Base-by-base conservation (phyloP, 768 basidiomycete species). In the Russula lepida region DNA sequence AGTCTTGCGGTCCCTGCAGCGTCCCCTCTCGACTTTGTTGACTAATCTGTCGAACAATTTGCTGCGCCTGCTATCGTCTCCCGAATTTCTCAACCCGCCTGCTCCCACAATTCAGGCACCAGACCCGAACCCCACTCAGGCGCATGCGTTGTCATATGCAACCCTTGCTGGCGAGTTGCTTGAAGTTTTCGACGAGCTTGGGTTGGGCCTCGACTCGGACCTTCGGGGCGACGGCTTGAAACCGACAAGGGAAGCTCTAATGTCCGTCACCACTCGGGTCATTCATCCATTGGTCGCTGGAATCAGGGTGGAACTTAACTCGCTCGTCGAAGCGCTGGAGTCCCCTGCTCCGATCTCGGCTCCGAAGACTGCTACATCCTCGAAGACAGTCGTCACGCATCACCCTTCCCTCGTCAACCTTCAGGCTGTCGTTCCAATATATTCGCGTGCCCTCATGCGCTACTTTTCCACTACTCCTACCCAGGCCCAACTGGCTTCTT, bases 111-210 rank as follows among this genome's bases (percentile, higher is more conserved):
- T 77, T 23, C 82, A 80, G 60, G 68, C 74, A 27, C 77, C 84
- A 9, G 77, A 76, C 60, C 79, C 78, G 15, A 89, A 86, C 64
- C 73, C 86, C 13, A 81, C 83, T 6, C 89, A 92, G 70, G 70
- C 81, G 15, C 86, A 92, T 71, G 88, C 86, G 0, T 71, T 90
- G 50, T 84, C 83, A 1, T 75, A 87, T 46, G 81, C 84, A 3
- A 77, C 79, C 17, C 86, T 92, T 64, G 83, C 86, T 23, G 85
- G 84, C 47, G 90, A 92, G 69, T 74, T 92, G 51, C 76, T 91
- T 27, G 82, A 83, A 66, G 78, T 76, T 17, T 88, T 91, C 56
- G 86, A 90, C 70, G 78, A 83, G 23, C 73, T 88, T 32, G 76
- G 77, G 49, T 74, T 90, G 4, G 86, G 87, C 11, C 72, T 77